Evolutionary conservation across 768 basidiomycete genomes (phyloP).

Genomic region (Austroboletus festivus): DNA sequence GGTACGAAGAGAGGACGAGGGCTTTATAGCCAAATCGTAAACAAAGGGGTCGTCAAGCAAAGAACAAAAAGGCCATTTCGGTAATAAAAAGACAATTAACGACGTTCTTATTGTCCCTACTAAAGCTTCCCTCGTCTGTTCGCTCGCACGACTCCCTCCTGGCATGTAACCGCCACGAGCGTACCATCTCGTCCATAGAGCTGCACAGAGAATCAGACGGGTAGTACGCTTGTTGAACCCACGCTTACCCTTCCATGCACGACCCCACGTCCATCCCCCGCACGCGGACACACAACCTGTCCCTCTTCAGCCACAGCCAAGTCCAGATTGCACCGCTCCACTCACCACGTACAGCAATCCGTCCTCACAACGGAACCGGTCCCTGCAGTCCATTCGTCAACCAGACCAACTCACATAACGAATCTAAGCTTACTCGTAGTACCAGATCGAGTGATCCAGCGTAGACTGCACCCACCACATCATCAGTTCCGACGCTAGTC

Average conservation of each 20-base stretch:
- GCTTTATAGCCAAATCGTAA: conserved; percentile 26
- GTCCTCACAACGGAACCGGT: conserved; percentile 73
- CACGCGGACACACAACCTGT: conserved; percentile 63
- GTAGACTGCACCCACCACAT: conserved; percentile 39
- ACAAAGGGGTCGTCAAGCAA: conserved; percentile 27
- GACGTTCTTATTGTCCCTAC: conserved; percentile 23
- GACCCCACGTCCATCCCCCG: conserved; percentile 63
- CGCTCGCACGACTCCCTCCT: conserved; percentile 76
- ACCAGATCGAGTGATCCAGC: conserved; percentile 78
- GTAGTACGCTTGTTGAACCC: too few species aligned
- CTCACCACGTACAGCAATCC: conserved; percentile 78
- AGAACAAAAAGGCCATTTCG: conserved; percentile 35
- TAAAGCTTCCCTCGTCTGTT: conserved; percentile 40
- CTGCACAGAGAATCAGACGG: too few species aligned
- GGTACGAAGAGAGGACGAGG: not conserved
- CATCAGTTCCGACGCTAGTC: not conserved
- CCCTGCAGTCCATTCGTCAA: conserved; percentile 37
- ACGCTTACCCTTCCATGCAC: conserved; percentile 65
- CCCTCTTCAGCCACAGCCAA: not conserved
- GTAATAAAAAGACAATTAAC: conserved; percentile 36
- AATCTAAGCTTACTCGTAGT: conserved; percentile 55
- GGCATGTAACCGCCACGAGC: conserved; percentile 72
- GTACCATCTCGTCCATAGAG: conserved; percentile 65
- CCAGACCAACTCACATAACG: not conserved
- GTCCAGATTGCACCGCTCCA: not conserved